Percentiles rank a stretch among this genome's conserved stretches.
These are phyloP conservation scores for Corymbia calophylla DNA, from an alignment of 441 rosid species.

Conservation along the genomic window DNA sequence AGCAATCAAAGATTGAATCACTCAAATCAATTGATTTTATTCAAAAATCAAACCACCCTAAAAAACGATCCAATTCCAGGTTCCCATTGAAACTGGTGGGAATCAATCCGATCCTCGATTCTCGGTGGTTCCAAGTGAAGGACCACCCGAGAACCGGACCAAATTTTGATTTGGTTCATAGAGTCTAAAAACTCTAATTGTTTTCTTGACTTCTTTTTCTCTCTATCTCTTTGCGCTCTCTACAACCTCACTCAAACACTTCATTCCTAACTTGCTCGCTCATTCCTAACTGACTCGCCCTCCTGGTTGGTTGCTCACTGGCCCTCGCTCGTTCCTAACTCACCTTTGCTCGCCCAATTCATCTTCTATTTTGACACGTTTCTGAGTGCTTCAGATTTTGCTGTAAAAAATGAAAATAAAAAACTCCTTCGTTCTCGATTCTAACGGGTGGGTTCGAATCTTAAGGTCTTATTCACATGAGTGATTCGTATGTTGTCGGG, in stretches of 20 bases:
- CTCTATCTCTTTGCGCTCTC: not conserved
- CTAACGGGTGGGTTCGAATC: not conserved
- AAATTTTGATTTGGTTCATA: not conserved
- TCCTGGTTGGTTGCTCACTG: rapidly evolving
- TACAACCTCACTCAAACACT: not conserved
- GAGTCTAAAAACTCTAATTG: not conserved
- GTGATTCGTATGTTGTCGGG: not conserved
- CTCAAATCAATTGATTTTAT: not conserved
- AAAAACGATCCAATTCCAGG: not conserved
- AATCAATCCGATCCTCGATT: not conserved
- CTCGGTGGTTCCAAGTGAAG: too few relatives aligned
- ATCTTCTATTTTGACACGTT: too few relatives aligned
- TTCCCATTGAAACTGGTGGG: not conserved
- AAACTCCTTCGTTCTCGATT: not conserved
- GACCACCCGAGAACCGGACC: rapidly evolving
- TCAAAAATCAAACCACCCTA: rapidly evolving
- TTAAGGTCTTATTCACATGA: not conserved
- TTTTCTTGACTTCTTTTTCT: too few relatives aligned
- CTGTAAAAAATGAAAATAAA: too few relatives aligned
- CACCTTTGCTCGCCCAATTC: not conserved
- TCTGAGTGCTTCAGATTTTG: too few relatives aligned
- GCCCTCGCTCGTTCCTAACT: not conserved
- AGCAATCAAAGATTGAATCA: not conserved
- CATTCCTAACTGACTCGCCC: too few relatives aligned
- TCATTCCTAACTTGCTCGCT: too few relatives aligned